Base-by-base conservation (phyloP, 805 yeast species). In the Grigorovia jiainica region DNA sequence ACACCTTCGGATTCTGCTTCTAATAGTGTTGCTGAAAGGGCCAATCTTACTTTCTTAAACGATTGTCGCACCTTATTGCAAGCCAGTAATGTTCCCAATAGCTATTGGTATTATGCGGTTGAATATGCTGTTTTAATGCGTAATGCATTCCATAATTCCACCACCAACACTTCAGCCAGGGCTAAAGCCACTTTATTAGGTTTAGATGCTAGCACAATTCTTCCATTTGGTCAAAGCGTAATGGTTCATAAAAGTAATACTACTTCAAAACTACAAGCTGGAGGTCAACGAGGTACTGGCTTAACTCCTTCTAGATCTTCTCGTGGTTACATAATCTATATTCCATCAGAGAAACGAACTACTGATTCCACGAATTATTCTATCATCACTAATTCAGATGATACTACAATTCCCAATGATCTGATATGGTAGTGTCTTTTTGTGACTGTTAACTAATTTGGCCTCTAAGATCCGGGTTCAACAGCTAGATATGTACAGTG, bases 91-190 rank as follows among this genome's bases (percentile, higher is more conserved):
- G 17, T 46, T 27, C 49, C 50, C 7, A 27, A 29, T 10, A 34
- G 38, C 36, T 29, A 44, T 24, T 43, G 48, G 50, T 47, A 38
- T 27, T 32, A 41, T 33, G 48, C 48, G 3, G 46, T 47, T 8
- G 34, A 39, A 42, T 41, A 40, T 34, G 35, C 46, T 11, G 43
- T 43, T 3, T 3, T 41, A 7, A 32, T 41, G 11, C n/a, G 49
- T 10, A 46, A 46, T 24, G 21, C 43, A 9, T 21, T 39, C 15
- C n/a, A 31, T 23, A 40, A 33, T 32, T 16, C 27, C 4, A 7
- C 33, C 5, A 30, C 11, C 4, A 23, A 31, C 21, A 4, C 31
- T 11, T 34, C 38, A 7, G 34, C 43, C 9, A 13, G 42, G 3
- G 36, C 27, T 10, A 41, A 36, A 18, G 35, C 40, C 16, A 38